Conservation (phyloP, 2,329 filamentous ascomycete species). For the Colletotrichum sp. region DNA sequence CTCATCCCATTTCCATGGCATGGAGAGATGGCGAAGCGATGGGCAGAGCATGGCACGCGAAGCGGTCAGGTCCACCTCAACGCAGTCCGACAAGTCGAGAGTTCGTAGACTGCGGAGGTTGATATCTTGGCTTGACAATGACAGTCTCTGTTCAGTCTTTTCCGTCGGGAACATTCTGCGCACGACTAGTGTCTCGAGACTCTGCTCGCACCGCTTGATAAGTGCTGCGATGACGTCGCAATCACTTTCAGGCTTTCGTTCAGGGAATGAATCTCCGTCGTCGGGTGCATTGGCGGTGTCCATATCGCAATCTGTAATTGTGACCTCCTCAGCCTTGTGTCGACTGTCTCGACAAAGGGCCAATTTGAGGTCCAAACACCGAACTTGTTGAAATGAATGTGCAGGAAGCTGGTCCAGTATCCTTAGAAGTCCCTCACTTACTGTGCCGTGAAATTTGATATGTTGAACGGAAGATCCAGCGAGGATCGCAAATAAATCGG, state of each 20-base stretch:
- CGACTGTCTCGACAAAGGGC: not conserved
- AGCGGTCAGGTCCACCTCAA: not conserved
- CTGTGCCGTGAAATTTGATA: not conserved
- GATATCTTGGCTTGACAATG: not conserved
- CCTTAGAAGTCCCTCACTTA: not conserved
- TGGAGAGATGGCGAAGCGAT: not conserved
- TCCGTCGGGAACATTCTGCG: not conserved
- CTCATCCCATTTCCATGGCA: not conserved
- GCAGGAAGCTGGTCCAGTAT: not conserved
- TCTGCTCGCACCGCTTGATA: not conserved
- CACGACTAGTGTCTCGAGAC: not conserved
- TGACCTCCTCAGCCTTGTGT: not conserved
- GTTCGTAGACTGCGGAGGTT: not conserved
- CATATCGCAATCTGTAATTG: not conserved
- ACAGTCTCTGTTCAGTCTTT: not conserved
- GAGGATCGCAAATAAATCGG: not conserved
- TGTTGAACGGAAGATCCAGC: not conserved
- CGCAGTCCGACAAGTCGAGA: not conserved
- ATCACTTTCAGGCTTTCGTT: not conserved
- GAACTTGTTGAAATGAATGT: not conserved
- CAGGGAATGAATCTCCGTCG: not conserved
- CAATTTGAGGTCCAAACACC: not conserved
- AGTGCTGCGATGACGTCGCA: not conserved
- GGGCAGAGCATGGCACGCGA: not conserved
- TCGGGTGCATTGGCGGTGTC: not conserved